Evolutionary conservation across 2,329 filamentous ascomycete species (phyloP), one percentile per base, ranked within the genome.

Genomic region (Trichoderma harzianum): DNA sequence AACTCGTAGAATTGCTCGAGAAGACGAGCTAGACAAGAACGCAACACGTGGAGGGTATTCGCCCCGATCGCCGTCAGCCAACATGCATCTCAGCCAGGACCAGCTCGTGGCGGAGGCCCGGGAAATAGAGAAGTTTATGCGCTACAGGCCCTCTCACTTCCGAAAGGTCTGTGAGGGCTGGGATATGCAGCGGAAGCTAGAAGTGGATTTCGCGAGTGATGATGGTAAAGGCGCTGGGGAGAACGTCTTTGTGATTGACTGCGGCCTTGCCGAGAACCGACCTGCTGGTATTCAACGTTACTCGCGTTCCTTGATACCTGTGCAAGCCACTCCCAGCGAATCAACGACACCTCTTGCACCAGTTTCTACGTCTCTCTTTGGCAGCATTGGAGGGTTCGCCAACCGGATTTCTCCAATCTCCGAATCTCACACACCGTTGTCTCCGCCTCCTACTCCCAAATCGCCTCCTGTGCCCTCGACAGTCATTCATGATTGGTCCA

Each of bases 201-300:
- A 96, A 76, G 93, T 97, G 3, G 96, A 99, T 78, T 98, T 98
- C 81, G 92, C 92, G 53, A 90, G 89, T 24, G 93, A 95, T 75
- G 92, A 96, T 81, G 88, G 89, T n/a, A 84, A 89, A 69, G 89
- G 90, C 63, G 91, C 90, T 30, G 94, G 94, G 24, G 95, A 98
- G 80, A 87, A 86, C 18, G 84, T 97, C 51, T 85, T 97, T 30
- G 87, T 97, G 3, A 86, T 98, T 61, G 86, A 89, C 39, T 92
- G 91, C 76, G 94, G 93, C 1, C 80, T 90, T n/a, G 88, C 89
- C 32, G 88, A 92, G 73, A 86, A 85, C 7, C 82, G 84, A 36
- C 80, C 81, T 14, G 79, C 85, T 24, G 74, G 80, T 8, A 77
- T 89, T 18, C 79, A 77, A 58, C 85, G 87, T 57, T 86, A 83